Base-by-base conservation (phyloP, 768 basidiomycete species). In the Leccinellum albellum region DNA sequence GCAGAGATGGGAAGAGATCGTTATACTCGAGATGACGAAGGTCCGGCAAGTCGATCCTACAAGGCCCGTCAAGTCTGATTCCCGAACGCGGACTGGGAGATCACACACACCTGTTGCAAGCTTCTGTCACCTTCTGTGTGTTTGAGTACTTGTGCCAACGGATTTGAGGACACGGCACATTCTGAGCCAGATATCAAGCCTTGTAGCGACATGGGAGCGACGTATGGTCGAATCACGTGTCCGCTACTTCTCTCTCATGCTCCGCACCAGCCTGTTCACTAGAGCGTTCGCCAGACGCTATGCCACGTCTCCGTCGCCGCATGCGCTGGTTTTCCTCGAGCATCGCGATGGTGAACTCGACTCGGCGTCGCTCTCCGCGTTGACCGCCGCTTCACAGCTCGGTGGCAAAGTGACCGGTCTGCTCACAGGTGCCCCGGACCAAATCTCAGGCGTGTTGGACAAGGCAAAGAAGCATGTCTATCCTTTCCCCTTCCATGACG, bases 121-220 rank as follows among this genome's bases (percentile, higher is more conserved):
- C 91, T 94, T 54, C 88, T 84, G 74, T 97, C 94, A 1, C 84
- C 86, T 56, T 94, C 91, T 9, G 91, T 84, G 66, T 96, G 89
- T 70, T 97, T 96, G 52, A 94, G 79, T 24, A 98, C 87, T 64
- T 92, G 88, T 3, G 90, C 85, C 24, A 98, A 78, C 3, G 95
- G 94, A 69, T 97, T 98, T 50, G 87, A 79, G 1, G 86, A 78
- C 20, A 86, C 82, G 13, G 88, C 89, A 73, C 94, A 97, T 74
- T 98, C 96, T 45, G 93, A 82, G 56, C 93, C 94, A 57, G 91
- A 93, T 59, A 94, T 82, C 40, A 94, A 77, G 55, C 86, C 80
- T 76, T 89, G 87, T 54, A 91, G 77, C 23, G 89, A 88, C 88
- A 90, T 47, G 45, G 9, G 45, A 23, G 20, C 8, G 8, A 46